Conservation (phyloP, 208 protist species). For the Naegleria lovaniensis region DNA sequence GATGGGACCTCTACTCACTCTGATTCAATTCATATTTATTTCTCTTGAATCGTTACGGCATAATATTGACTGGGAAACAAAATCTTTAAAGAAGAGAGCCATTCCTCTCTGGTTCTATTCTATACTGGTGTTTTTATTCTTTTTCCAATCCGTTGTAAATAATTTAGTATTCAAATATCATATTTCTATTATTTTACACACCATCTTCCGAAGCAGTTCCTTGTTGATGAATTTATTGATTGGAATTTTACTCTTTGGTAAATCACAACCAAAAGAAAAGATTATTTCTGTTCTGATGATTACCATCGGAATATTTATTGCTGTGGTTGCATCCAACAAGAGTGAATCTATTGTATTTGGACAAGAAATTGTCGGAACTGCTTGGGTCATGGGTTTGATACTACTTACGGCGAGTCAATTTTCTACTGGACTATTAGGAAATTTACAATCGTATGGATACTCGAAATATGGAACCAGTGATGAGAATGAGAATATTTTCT, state of each 20-base stretch:
- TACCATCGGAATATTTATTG: not conserved
- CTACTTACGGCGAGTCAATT: not conserved
- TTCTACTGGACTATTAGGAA: not conserved
- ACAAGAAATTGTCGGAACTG: not conserved
- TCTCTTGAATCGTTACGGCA: not conserved
- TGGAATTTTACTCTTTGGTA: conserved; percentile 1
- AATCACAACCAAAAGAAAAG: not conserved
- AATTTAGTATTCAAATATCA: not conserved
- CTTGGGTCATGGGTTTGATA: not conserved
- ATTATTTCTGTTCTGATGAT: not conserved
- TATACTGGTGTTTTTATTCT: not conserved
- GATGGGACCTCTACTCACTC: not conserved
- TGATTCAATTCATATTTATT: conserved; percentile 15
- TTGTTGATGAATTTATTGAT: conserved; percentile 3
- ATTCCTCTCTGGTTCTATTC: not conserved
- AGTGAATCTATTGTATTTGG: not conserved
- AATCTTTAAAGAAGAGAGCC: not conserved
- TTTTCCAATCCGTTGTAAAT: not conserved
- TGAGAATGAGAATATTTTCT: conserved; percentile 16
- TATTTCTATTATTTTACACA: conserved; percentile 6
- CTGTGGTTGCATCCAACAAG: not conserved
- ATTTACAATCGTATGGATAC: conserved; percentile 8
- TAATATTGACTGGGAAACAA: not conserved
- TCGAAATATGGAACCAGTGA: not conserved
- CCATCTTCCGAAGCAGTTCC: not conserved